phyloP scores from a whole-genome alignment of 2,329 filamentous ascomycete genomes.

The Microcyclospora pomicola region DNA sequence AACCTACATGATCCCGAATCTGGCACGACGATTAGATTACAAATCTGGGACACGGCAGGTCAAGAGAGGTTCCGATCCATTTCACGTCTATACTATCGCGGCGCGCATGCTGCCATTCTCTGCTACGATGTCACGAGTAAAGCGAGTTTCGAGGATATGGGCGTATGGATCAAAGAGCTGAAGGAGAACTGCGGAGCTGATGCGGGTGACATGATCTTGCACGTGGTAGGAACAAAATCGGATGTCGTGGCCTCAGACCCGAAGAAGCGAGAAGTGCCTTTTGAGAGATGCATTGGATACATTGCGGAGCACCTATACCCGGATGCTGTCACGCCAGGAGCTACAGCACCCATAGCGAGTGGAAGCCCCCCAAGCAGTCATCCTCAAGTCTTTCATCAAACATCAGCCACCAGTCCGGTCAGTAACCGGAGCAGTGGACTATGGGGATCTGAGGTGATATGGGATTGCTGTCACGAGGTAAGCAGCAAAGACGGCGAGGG shows the following conservation, averaged over 20 bases:
- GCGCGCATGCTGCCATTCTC: constrained; percentile 82
- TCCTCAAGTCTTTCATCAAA: constrained; percentile 25
- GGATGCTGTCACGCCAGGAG: constrained; percentile 22
- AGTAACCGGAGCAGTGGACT: constrained; percentile 52
- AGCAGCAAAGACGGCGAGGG: constrained; percentile 87
- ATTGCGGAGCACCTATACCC: constrained; percentile 83
- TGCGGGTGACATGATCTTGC: constrained; percentile 59
- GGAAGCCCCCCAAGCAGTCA: constrained; percentile 19
- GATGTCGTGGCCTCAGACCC: constrained; percentile 84
- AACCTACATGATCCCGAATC: constrained; percentile 63
- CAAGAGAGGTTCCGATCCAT: constrained; percentile 95
- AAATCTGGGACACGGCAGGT: constrained; percentile 96
- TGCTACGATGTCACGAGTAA: constrained; percentile 91
- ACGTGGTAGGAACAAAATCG: constrained; percentile 89
- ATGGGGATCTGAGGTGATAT: constrained; percentile 76
- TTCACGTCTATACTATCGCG: constrained; percentile 88
- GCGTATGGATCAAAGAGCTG: constrained; percentile 67
- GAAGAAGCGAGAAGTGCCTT: constrained; percentile 65
- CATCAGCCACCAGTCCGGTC: constrained; percentile 33
- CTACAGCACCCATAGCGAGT: constrained; percentile 2
- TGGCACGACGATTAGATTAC: constrained; percentile 74
- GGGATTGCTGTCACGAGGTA: constrained; percentile 97
- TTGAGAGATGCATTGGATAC: constrained; percentile 91
- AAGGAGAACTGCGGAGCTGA: constrained; percentile 24
- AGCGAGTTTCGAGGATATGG: constrained; percentile 80